Evolutionary conservation across 106 monocot species (phyloP).

Genomic region (Allium cepa): DNA sequence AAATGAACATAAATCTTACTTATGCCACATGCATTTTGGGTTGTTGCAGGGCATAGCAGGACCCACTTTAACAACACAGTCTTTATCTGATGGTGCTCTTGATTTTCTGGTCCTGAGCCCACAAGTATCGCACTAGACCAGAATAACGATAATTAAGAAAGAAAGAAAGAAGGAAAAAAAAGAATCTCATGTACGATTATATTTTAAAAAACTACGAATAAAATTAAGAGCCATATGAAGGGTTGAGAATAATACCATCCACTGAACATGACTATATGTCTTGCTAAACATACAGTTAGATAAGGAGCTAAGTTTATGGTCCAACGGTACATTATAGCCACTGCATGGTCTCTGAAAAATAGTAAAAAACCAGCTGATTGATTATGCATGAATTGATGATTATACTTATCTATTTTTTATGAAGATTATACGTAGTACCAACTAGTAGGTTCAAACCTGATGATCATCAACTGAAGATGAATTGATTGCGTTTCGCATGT

Average conservation of each 20-base stretch:
- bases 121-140: too few relatives aligned
- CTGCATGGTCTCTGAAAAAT: conserved; percentile 47
- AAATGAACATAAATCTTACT: too few relatives aligned
- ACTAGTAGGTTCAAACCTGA: conserved; percentile 20
- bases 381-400: neutral
- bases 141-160: too few relatives aligned
- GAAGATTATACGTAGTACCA: neutral
- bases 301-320: conserved; percentile 6
- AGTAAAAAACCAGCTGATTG: neutral
- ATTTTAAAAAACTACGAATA: too few relatives aligned
- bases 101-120: too few relatives aligned
- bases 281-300: conserved; percentile 7
- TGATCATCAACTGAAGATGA: conserved; percentile 17
- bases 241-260: conserved; percentile 17
- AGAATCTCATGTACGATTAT: too few relatives aligned
- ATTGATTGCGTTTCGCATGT: conserved; percentile 27
- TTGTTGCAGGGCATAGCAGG: too few relatives aligned
- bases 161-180: too few relatives aligned
- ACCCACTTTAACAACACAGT: too few relatives aligned
- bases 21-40: too few relatives aligned
- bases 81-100: too few relatives aligned
- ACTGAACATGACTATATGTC: conserved; percentile 6
- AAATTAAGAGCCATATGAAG: too few relatives aligned
- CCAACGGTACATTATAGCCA: conserved; percentile 46
- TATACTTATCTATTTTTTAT: neutral